Conservation (phyloP, 306 rosid genomes). For the Castanopsis chinensis region DNA sequence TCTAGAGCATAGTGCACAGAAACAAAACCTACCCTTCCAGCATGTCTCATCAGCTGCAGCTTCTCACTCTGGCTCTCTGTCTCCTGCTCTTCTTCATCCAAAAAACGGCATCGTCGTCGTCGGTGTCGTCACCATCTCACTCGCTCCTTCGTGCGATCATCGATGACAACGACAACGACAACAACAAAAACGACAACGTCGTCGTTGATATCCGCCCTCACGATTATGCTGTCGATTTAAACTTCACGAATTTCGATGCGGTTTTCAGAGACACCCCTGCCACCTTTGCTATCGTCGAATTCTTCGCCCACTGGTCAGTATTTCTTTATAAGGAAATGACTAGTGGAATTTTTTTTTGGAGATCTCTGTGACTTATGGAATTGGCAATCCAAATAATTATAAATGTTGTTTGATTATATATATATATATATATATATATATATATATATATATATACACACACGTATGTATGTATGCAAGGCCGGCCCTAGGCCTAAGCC, state of each 20-base stretch:
- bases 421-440: too few species aligned
- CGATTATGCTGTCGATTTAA: conserved; percentile 74
- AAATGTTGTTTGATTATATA: too few species aligned
- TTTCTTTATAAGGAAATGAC: not conserved
- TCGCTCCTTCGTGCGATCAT: conserved; percentile 63
- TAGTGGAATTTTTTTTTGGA: not conserved
- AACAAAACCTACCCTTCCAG: too few species aligned
- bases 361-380: too few species aligned
- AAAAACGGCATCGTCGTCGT: conserved; percentile 23
- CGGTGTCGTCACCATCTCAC: conserved; percentile 41
- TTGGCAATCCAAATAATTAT: too few species aligned
- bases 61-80: conserved; percentile 40
- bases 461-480: too few species aligned
- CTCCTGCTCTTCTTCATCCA: conserved; percentile 35
- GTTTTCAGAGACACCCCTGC: conserved; percentile 77
- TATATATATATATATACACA: too few species aligned
- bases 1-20: too few species aligned
- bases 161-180: conserved; percentile 7
- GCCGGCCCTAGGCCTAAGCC: too few species aligned
- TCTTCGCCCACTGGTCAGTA: conserved; percentile 86
- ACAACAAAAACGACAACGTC: too few species aligned
- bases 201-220: conserved; percentile 9
- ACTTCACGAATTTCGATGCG: conserved; percentile 65
- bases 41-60: conserved; percentile 12
- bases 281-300: conserved; percentile 73